Base-by-base conservation (phyloP, 352 stramenopile species). In the Globisporangium carolinianum region DNA sequence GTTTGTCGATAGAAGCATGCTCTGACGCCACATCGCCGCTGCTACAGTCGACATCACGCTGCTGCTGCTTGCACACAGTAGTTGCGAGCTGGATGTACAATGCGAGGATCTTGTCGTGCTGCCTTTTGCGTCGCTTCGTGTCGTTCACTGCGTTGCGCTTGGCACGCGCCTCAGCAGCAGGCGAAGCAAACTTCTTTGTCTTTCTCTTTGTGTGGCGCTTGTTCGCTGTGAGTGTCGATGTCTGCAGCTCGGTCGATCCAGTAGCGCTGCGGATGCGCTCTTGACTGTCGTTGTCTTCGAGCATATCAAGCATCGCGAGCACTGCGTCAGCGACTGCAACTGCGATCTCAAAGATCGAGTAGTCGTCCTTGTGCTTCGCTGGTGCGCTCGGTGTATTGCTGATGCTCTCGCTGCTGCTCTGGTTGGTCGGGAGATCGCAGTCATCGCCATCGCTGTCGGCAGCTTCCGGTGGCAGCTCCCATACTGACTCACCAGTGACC, bases 401-500 rank as follows among this genome's bases (percentile, higher is more conserved):
- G 24, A 32, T 10, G 12, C 17, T 38, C 17, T 55, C 18, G 12
- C 24, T 3, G 24, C 24, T 32, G 24, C 24, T 32, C 24, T 32
- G 24, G 24, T 32, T 32, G 24, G 1, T 32, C 24, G 24, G 3
- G 24, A 32, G 24, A 32, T n/a, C 35, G 36, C 1, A 11, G 18
- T 51, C 17, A 17, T 12, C n/a, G 3, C 39, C 39, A 46, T 72
- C 63, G 15, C 62, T 39, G 4, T 68, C 59, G 14, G 57, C 61
- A 10, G 60, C 65, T 42, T 86, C 75, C 1, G 62, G 53, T 0
- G 83, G 83, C 38, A 87, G 58, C 63, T 86, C 75, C 83, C 83
- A 93, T 48, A 79, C 62, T 1, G 83, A 84, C 58, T 90, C 77
- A 11, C 77, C 81, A 2, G 81, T 85, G 51, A 74, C 4, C 8